Evolutionary conservation across 345 rosid genomes (phyloP).

Genomic region (Populus nigra): DNA sequence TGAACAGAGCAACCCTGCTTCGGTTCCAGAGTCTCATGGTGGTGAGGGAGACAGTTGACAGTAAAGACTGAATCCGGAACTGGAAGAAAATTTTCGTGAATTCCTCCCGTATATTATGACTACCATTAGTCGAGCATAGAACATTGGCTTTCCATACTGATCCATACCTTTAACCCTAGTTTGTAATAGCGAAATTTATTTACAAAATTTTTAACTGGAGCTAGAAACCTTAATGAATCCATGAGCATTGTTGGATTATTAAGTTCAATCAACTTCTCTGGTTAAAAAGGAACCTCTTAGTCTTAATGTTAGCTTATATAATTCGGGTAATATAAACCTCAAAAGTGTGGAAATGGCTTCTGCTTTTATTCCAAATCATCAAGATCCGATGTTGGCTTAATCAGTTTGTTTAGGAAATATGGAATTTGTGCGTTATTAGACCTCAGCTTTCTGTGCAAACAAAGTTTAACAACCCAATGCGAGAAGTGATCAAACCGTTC

Average conservation of each 20-base stretch:
- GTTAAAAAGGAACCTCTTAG: neutral
- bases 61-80: neutral
- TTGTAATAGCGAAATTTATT: conserved; percentile 2
- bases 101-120: conserved; percentile 8
- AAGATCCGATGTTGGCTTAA: neutral
- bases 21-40: conserved; percentile 26
- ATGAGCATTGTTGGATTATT: conserved; percentile 1
- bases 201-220: conserved; percentile 5
- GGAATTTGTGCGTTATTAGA: neutral
- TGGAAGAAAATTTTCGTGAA: conserved; percentile 13
- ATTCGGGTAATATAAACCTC: neutral
- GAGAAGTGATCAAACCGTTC: too few species aligned
- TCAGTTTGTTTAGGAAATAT: neutral
- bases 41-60: conserved; percentile 41
- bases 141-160: conserved; percentile 22
- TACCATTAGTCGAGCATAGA: conserved; percentile 6
- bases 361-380: neutral
- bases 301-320: neutral
- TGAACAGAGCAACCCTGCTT: conserved; percentile 42
- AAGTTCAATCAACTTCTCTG: neutral
- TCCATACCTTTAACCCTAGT: conserved; percentile 22
- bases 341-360: too few species aligned
- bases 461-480: neutral
- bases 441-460: neutral
- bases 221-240: neutral